Evolutionary conservation across 345 rosid genomes (phyloP).

Genomic region (Triadica sebifera): DNA sequence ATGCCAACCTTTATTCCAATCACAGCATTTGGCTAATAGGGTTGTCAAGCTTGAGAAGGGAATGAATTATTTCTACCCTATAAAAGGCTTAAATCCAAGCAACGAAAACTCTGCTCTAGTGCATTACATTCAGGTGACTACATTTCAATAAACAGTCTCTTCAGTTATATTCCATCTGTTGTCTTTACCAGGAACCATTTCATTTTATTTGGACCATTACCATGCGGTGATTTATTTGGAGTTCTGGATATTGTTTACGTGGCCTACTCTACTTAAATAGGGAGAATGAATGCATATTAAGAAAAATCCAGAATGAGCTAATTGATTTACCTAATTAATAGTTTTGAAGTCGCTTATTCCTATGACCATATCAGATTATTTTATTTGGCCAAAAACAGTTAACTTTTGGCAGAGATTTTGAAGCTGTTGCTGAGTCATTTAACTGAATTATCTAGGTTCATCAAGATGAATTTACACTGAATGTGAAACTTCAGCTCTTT

Average conservation of each 20-base stretch:
- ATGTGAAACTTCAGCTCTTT: conserved; percentile 76
- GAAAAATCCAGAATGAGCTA: background rate
- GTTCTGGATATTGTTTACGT: background rate
- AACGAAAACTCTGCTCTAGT: conserved; percentile 78
- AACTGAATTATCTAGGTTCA: conserved; percentile 52
- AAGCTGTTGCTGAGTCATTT: conserved; percentile 14
- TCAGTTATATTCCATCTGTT: background rate
- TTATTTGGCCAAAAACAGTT: background rate
- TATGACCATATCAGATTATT: background rate
- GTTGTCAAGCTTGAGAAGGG: conserved; percentile 66
- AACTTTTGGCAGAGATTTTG: conserved; percentile 9
- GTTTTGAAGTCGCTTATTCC: background rate
- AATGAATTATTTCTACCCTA: conserved; percentile 47
- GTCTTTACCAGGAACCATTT: background rate
- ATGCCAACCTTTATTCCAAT: conserved; percentile 67
- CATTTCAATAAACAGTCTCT: background rate
- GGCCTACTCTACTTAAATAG: background rate
- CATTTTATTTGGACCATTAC: background rate
- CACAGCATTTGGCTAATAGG: conserved; percentile 76
- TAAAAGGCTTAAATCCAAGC: conserved; percentile 70
- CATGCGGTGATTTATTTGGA: background rate
- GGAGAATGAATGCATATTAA: background rate
- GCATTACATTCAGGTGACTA: conserved; percentile 79
- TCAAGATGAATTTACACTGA: conserved; percentile 69
- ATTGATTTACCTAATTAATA: background rate